Evolutionary conservation across 805 yeast species (phyloP).

Genomic region (Torulaspora franciscae): DNA sequence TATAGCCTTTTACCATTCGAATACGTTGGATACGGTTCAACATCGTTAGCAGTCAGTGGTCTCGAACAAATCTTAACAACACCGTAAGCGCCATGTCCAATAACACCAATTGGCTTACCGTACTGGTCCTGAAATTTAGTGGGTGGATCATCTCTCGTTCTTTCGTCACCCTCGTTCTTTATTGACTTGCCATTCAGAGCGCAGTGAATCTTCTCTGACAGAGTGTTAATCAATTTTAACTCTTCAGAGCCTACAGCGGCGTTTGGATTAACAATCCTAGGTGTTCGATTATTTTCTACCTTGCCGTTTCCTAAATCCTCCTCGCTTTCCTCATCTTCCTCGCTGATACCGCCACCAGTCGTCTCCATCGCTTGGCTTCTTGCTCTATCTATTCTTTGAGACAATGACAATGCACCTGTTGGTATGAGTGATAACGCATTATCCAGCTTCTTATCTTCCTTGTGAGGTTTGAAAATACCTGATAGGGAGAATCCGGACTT

Average conservation of each 20-base stretch:
- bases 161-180: slow-evolving; percentile 8
- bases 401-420: slow-evolving; percentile 5
- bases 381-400: slow-evolving; percentile 9
- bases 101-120: slow-evolving; percentile 48
- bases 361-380: slow-evolving; percentile 11
- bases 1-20: slow-evolving; percentile 63
- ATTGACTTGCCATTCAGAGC: slow-evolving; percentile 34
- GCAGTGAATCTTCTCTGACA: slow-evolving; percentile 45
- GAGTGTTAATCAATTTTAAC: slow-evolving; percentile 43
- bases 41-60: slow-evolving; percentile 10
- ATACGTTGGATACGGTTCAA: slow-evolving; percentile 46
- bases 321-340: slow-evolving; percentile 11
- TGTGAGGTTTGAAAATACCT: slow-evolving; percentile 24
- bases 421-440: slow-evolving; percentile 24
- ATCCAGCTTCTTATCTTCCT: slow-evolving; percentile 21
- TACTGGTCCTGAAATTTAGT: slow-evolving; percentile 41
- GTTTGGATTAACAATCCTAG: slow-evolving; percentile 25
- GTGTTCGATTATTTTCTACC: slow-evolving; percentile 9
- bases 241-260: slow-evolving; percentile 50
- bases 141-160: slow-evolving; percentile 5
- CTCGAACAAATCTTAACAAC: slow-evolving; percentile 82
- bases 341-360: slow-evolving; percentile 11
- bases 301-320: slow-evolving; percentile 6
- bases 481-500: slow-evolving; percentile 23
- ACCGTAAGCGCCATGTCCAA: slow-evolving; percentile 96